A percentile compares a stretch with the other conserved stretches of the same genome.
These are phyloP conservation scores for Bassia scoparia DNA, from an alignment of 148 eudicot species.

Conservation along the genomic window DNA sequence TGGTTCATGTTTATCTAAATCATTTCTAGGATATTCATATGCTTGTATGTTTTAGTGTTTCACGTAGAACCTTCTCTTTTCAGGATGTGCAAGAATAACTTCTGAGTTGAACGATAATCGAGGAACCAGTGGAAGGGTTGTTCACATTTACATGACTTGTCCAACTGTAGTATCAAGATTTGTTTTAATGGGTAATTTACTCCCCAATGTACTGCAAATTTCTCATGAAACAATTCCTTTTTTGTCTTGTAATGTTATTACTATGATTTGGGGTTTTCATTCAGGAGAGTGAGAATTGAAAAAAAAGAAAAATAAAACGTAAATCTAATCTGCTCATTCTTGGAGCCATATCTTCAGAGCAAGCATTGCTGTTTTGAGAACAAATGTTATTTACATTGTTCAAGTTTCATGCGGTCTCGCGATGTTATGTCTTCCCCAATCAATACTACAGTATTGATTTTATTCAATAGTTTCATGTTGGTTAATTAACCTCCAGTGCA, in stretches of 20 bases:
- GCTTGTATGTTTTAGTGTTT: not conserved
- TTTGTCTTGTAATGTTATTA: conserved; percentile 22
- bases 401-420: no score
- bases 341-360: not conserved
- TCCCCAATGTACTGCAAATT: conserved; percentile 24
- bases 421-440: no score
- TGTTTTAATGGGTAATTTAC: conserved; percentile 25
- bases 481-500: no score
- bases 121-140: conserved; percentile 13
- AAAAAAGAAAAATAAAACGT: conserved; percentile 3
- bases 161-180: conserved; percentile 16
- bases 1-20: not conserved
- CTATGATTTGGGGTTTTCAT: conserved; percentile 13
- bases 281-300: conserved; percentile 1
- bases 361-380: not conserved
- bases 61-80: conserved; percentile 14
- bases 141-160: conserved; percentile 10
- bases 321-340: not conserved
- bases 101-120: not conserved
- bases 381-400: no score
- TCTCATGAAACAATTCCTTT: conserved; percentile 16
- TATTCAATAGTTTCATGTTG: no score
- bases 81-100: conserved; percentile 36
- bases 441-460: no score
- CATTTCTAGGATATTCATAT: not conserved